Percentiles rank a stretch among this genome's conserved stretches.
These are phyloP conservation scores for Pistacia integerrima DNA, from an alignment of 345 rosid species.

Conservation along the genomic window DNA sequence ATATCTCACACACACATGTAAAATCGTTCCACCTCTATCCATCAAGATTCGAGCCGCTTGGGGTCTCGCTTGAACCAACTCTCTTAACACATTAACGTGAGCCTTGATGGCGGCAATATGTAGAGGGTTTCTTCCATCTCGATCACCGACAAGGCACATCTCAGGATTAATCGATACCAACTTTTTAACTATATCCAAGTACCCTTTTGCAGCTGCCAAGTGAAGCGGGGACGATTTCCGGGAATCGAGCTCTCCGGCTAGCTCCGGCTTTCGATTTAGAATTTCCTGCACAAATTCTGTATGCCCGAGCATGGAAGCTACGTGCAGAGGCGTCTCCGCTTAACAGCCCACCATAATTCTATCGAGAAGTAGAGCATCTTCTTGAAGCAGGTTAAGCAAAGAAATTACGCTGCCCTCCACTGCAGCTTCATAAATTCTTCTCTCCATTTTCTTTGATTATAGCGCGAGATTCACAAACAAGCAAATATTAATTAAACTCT, in stretches of 20 bases:
- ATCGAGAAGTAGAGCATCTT: slow-evolving; percentile 16
- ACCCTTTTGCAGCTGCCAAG: slow-evolving; percentile 17
- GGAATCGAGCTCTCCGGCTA: slow-evolving; percentile 12
- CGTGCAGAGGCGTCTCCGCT: slow-evolving; percentile 17
- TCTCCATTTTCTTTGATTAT: not conserved
- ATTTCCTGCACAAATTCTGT: slow-evolving; percentile 7
- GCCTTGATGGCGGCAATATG: slow-evolving; percentile 33
- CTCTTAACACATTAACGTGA: slow-evolving; percentile 17
- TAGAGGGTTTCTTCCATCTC: slow-evolving; percentile 30
- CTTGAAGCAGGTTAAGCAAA: slow-evolving; percentile 3
- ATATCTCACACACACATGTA: slow-evolving; percentile 31
- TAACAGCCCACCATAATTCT: not conserved
- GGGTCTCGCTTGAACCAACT: slow-evolving; percentile 16
- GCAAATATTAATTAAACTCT: too few relatives aligned
- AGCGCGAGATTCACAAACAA: too few relatives aligned
- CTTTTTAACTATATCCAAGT: slow-evolving; percentile 23
- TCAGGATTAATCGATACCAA: slow-evolving; percentile 18
- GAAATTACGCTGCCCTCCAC: not conserved
- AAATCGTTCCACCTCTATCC: slow-evolving; percentile 21
- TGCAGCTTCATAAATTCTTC: slow-evolving; percentile 10
- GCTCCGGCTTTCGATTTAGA: slow-evolving; percentile 2
- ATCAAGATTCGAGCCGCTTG: slow-evolving; percentile 8
- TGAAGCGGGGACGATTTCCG: slow-evolving; percentile 17
- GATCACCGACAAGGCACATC: slow-evolving; percentile 15
- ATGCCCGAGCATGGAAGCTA: slow-evolving; percentile 18